Base-by-base conservation (phyloP, 2,329 filamentous ascomycete genomes). In the Alternaria incomplexa region DNA sequence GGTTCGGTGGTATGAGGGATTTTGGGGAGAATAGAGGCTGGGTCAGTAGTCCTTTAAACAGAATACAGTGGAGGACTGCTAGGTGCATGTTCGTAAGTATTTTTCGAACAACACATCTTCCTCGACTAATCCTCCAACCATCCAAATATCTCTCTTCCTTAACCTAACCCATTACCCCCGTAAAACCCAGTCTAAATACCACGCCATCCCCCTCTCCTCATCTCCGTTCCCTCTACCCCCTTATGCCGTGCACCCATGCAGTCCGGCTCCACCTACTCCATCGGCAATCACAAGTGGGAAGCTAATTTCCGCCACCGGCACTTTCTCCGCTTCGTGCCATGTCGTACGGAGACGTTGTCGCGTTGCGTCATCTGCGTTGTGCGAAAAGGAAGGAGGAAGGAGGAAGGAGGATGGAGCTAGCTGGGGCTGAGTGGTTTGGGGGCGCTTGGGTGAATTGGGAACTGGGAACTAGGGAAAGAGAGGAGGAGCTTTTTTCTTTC, bases 31-130 rank as follows among this genome's bases (percentile, higher is more conserved):
- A 3, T n/a, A 8, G 30, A 15, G 30, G 1, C 3, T 32, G 30
- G 30, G 30, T 32, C 1, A 4, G 30, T 32, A 32, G 6, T 13
- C 3, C 1, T 32, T 32, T 15, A 5, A 1, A 32, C 2, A 5
- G 1, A 1, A 7, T 7, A 1, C 12, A 5, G 12, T 13, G 3
- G 5, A 1, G 12, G 2, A 32, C 12, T 7, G 28, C 1, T 2
- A 30, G 30, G 2, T 13, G 1, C 6, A 13, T 1, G 12, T 32
- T 2, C 1, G 30, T 1, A 32, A 15, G 12, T 1, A 5, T 13
- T 32, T 32, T 6, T 6, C 5, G 30, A 32, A 7, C 11, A 32
- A 15, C 6, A 32, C 0, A 15, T 32, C 30, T 32, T 7, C 3
- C 13, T 15, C 30, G 0, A 3, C 30, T 15, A 1, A 4, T 7